These are phyloP conservation scores for Tillandsia fasciculata DNA, from an alignment of 176 grass and related monocot genomes.

Conservation along the genomic window DNA sequence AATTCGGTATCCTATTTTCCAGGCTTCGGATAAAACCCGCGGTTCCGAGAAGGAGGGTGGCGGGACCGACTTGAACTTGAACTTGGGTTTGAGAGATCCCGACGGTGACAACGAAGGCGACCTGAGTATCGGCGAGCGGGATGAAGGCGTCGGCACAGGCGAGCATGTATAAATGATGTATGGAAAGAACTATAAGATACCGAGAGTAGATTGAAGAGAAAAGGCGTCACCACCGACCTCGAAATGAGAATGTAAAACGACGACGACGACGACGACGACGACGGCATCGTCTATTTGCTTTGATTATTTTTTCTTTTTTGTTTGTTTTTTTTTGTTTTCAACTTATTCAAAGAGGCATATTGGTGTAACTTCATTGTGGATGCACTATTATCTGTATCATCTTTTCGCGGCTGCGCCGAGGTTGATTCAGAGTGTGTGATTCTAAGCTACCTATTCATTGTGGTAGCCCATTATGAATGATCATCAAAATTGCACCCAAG, in stretches of 20 bases:
- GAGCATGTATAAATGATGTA: background rate
- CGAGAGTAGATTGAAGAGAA: constrained; percentile 44
- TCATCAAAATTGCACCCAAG: no score
- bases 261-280: background rate
- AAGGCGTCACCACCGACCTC: constrained; percentile 45
- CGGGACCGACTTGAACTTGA: constrained; percentile 56
- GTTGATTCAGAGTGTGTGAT: background rate
- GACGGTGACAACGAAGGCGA: constrained; percentile 37
- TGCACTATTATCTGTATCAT: background rate
- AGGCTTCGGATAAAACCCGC: constrained; percentile 47
- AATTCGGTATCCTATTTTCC: constrained; percentile 19
- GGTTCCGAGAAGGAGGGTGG: constrained; percentile 29
- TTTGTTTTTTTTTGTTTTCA: background rate
- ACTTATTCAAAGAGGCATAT: background rate
- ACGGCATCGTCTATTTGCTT: no score
- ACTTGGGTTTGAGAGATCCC: constrained; percentile 48
- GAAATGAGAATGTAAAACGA: constrained; percentile 59
- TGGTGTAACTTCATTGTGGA: background rate
- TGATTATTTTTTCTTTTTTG: background rate
- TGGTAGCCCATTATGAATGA: background rate
- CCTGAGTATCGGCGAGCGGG: constrained; percentile 14
- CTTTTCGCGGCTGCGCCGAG: background rate
- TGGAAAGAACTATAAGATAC: constrained; percentile 7
- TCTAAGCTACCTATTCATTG: background rate
- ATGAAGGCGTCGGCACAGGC: background rate